Base-by-base conservation (phyloP, 768 basidiomycete genomes). In the Cyathus striatus region DNA sequence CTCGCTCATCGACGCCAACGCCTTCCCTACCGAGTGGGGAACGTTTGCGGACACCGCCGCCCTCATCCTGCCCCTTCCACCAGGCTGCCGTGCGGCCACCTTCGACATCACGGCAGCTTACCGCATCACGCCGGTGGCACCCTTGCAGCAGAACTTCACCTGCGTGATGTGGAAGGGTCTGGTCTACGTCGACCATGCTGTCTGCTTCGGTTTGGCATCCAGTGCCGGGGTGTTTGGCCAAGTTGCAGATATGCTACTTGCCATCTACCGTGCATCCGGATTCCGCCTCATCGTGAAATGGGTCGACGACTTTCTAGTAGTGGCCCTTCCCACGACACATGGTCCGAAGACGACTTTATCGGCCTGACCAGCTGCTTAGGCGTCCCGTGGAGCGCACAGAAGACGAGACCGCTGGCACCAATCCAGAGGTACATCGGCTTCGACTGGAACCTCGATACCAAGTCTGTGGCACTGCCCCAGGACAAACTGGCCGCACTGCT, bases 81-180 rank as follows among this genome's bases (percentile, higher is more conserved):
- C 48, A 0, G 66, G 68, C 7, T 57, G 53, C 23, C 23, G 41
- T 10, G 69, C 64, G 2, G 66, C 71, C 0, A 61, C 63, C 0
- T 65, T 70, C 51, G 63, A 75, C 45, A 62, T 75, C 13, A 53
- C 53, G 1, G 50, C 68, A 3, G 70, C 69, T 0, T 71, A 68
- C 45, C 50, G 66, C 2, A 47, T 60, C 2, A 66, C 57, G 0
- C 71, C 69, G 1, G 51, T 68, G 0, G 16, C 41, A 0, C 69
- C 68, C 2, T 36, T 41, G 6, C 65, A 72, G 41, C 64, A 70
- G 46, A 55, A 55, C 20, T 43, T 46, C 1, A 13, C 58, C 0
- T 64, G 60, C 25, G 30, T 71, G 0, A 40, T 34, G 5, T 72
- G 68, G 70, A 13, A 53, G 1, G 65, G 57, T 0, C 13, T 22